Evolutionary conservation across 2,329 filamentous ascomycete genomes (phyloP), one percentile per base, ranked within the genome.

Genomic region (Trichoderma koningii): DNA sequence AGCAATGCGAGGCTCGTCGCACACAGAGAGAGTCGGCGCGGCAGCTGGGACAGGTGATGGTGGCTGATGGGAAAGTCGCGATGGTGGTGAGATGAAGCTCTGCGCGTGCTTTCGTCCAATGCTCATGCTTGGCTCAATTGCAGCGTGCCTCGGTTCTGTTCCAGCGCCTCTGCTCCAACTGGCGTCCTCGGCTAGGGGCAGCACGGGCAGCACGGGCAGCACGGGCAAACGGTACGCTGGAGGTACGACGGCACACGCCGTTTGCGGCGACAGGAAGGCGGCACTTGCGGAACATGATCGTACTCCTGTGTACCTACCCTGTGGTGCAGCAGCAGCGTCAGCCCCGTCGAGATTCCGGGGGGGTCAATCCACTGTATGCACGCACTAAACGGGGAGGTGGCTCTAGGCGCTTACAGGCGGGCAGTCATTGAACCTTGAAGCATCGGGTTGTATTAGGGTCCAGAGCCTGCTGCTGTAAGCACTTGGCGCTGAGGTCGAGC

Each of bases 121-220:
- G 34, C 34, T 9, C 34, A 38, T 30, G 48, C 30, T 34, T 34
- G 26, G 48, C 17, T 52, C 7, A 30, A 19, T 52, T 51, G 34
- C 34, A 51, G 59, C 38, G 42, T 62, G 45, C 62, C 62, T 64
- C 62, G 62, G 62, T 64, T 57, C 50, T 55, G 10, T 12, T 12
- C 38, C 34, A 63, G 42, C 60, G 60, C 60, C 60, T 55, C 60
- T 62, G 21, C 21, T 23, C 21, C 21, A 62, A 62, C 53, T 62
- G 59, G 59, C 41, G 41, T 53, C 14, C 38, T 62, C 50, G 59
- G 59, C 48, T 52, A 30, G 38, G 28, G 48, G 51, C 52, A 50
- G 59, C 42, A 38, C 48, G 23, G 17, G 47, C 14, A 45, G n/a
- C n/a, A n/a, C n/a, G 28, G 48, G 51, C 52, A 50, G 59, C 42